These are phyloP conservation scores for Vickermania spadyakhi DNA, from an alignment of 208 protist species.

Conservation along the genomic window DNA sequence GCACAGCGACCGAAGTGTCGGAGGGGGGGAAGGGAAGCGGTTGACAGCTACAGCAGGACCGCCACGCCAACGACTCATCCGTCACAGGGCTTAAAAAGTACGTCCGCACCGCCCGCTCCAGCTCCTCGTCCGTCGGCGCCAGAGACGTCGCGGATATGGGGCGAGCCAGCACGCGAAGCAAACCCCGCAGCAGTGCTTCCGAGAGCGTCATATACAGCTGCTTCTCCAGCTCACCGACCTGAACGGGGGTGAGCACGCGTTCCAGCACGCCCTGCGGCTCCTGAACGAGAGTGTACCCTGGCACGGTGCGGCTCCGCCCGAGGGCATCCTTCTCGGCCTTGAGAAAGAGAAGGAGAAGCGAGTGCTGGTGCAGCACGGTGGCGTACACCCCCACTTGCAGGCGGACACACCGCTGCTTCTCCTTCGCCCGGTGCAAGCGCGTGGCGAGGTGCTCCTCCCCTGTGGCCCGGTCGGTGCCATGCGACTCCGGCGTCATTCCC, in stretches of 20 bases:
- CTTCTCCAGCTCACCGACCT: neutral
- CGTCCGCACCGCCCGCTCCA: neutral
- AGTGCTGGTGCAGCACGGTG: constrained; percentile 32
- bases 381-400: constrained; percentile 53
- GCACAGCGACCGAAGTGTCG: neutral
- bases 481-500: neutral
- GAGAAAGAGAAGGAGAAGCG: constrained; percentile 17
- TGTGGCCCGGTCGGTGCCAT: too few species aligned
- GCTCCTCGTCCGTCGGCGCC: neutral
- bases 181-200: neutral
- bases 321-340: constrained; percentile 7
- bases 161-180: neutral
- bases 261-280: neutral
- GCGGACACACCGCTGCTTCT: constrained; percentile 20
- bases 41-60: neutral
- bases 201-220: neutral
- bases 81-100: neutral
- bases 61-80: neutral
- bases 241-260: neutral
- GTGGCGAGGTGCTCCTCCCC: constrained; percentile 14
- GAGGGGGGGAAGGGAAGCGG: neutral
- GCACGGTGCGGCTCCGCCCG: neutral
- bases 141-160: neutral
- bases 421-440: constrained; percentile 15
- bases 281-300: neutral